Evolutionary conservation across 2,329 filamentous ascomycete genomes (phyloP).

Genomic region (Cladosporium colombiae): DNA sequence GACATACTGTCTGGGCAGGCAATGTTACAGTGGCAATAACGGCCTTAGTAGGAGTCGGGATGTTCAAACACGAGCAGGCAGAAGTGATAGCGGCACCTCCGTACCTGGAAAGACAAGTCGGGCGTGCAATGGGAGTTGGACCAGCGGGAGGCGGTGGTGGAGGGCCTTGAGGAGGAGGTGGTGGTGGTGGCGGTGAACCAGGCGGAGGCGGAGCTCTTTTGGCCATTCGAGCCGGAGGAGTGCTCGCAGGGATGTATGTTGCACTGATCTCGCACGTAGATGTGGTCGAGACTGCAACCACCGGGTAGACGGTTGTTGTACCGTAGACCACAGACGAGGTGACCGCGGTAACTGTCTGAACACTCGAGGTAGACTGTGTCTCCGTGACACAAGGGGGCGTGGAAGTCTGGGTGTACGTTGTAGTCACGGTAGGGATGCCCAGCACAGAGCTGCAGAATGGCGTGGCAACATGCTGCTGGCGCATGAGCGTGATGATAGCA

Average conservation of each 20-base stretch:
- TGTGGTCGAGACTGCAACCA: constrained; percentile 9
- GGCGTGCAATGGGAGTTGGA: constrained; percentile 8
- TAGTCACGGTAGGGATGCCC: constrained; percentile 2
- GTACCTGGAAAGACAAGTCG: constrained; percentile 14
- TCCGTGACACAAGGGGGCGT: constrained; percentile 11
- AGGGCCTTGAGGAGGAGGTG: background rate
- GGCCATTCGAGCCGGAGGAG: background rate
- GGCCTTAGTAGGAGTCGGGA: constrained; percentile 18
- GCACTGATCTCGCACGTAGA: constrained; percentile 11
- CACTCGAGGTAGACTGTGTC: constrained; percentile 4
- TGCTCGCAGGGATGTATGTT: constrained; percentile 3
- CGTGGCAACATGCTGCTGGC: constrained; percentile 15
- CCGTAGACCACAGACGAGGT: background rate
- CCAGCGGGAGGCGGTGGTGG: constrained; percentile 4
- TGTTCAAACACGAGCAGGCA: constrained; percentile 20
- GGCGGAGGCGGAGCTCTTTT: constrained; percentile 9
- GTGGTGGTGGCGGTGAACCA: background rate
- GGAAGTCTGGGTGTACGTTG: constrained; percentile 3
- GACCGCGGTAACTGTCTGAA: constrained; percentile 1
- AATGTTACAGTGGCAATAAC: background rate
- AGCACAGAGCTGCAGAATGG: constrained; percentile 13
- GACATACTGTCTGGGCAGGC: constrained; percentile 6
- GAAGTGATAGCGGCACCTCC: constrained; percentile 8
- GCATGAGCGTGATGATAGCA: constrained; percentile 11
- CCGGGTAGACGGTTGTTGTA: constrained; percentile 16